A percentile compares a stretch with the other conserved stretches of the same genome.
Conservation (phyloP, 2,329 filamentous ascomycete genomes). For the Lecanicillium sp. region DNA sequence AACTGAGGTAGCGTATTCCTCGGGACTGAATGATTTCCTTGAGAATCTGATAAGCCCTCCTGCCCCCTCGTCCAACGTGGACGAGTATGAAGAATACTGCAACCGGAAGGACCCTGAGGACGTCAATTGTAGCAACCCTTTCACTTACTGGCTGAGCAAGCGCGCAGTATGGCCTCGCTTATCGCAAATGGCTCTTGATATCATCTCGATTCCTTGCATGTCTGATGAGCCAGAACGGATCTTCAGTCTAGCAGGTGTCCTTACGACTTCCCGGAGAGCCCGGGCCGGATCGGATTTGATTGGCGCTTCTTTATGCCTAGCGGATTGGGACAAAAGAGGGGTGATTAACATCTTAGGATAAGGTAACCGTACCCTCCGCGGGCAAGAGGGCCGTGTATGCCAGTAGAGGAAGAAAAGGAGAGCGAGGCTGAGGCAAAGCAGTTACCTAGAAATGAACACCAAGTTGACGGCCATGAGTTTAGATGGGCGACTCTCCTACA, state of each 20-base stretch:
- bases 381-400: background rate
- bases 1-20: background rate
- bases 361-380: background rate
- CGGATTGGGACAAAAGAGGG: background rate
- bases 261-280: background rate
- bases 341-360: background rate
- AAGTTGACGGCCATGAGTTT: background rate
- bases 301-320: background rate
- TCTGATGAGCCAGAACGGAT: background rate
- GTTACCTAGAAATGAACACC: background rate
- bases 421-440: background rate
- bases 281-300: background rate
- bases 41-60: background rate
- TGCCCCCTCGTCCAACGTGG: background rate
- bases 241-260: background rate
- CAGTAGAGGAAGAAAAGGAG: background rate
- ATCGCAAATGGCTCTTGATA: no score
- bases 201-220: no score
- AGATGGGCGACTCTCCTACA: background rate
- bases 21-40: background rate
- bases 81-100: background rate
- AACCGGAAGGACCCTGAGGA: background rate
- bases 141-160: background rate
- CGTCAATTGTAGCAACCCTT: background rate
- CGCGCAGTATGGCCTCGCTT: background rate